Evolutionary conservation across 768 basidiomycete genomes (phyloP).

Genomic region (Russula lepida): DNA sequence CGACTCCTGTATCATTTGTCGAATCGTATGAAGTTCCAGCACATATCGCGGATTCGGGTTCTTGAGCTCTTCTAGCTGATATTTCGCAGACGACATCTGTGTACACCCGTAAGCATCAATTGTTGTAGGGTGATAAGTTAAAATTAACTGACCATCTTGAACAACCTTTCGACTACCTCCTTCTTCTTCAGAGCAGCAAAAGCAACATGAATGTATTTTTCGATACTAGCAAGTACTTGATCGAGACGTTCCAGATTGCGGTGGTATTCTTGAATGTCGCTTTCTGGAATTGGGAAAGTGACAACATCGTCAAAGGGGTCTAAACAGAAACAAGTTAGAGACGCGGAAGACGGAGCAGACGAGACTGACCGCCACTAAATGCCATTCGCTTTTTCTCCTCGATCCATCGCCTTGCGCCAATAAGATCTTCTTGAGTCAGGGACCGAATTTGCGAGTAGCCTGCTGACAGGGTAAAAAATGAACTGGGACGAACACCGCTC

Average conservation of each 20-base stretch:
- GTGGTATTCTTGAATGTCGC: slow-evolving; percentile 4
- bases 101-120: background rate
- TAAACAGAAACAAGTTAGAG: background rate
- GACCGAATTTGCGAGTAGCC: background rate
- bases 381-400: background rate
- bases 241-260: slow-evolving; percentile 13
- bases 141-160: slow-evolving; percentile 3
- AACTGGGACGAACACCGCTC: background rate
- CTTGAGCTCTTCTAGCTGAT: slow-evolving; percentile 11
- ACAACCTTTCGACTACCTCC: background rate
- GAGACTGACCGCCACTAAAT: background rate
- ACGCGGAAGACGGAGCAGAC: background rate
- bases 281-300: background rate
- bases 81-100: slow-evolving; percentile 9
- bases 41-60: slow-evolving; percentile 10
- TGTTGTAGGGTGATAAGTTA: background rate
- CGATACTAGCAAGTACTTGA: background rate
- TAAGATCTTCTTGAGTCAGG: background rate
- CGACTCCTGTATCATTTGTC: slow-evolving; percentile 16
- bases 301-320: background rate
- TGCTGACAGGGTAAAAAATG: background rate
- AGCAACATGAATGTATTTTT: slow-evolving; percentile 9
- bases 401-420: background rate
- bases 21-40: slow-evolving; percentile 17
- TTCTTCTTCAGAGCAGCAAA: slow-evolving; percentile 4